Evolutionary conservation across 805 yeast genomes (phyloP).

Genomic region (Cyberlindnera lachancei): DNA sequence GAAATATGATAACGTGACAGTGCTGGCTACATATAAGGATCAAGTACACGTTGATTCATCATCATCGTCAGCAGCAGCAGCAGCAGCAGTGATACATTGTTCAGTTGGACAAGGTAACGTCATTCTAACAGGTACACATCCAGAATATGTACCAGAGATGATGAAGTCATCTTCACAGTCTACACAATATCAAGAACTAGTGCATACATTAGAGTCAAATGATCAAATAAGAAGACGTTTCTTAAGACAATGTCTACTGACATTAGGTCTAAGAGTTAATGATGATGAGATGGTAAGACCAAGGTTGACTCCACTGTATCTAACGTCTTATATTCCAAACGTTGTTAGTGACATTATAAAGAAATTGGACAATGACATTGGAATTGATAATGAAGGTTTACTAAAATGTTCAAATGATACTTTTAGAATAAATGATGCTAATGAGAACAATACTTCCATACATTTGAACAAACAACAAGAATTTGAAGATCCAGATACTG

Average conservation of each 20-base stretch:
- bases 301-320: constrained; percentile 55
- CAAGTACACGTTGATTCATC: constrained; percentile 42
- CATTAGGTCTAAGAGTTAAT: constrained; percentile 66
- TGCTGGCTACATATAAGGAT: constrained; percentile 63
- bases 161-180: constrained; percentile 29
- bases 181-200: constrained; percentile 27
- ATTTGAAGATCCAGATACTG: constrained; percentile 49
- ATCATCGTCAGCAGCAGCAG: constrained; percentile 19
- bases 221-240: constrained; percentile 48
- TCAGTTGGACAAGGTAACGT: constrained; percentile 70
- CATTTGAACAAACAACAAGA: constrained; percentile 24
- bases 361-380: constrained; percentile 25
- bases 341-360: constrained; percentile 23
- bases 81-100: constrained; percentile 70
- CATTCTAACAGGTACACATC: constrained; percentile 79
- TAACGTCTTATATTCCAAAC: constrained; percentile 35
- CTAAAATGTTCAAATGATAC: constrained; percentile 50
- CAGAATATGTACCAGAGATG: constrained; percentile 67
- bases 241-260: constrained; percentile 45
- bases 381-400: constrained; percentile 31
- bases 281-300: constrained; percentile 46
- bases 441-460: constrained; percentile 20
- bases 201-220: constrained; percentile 32
- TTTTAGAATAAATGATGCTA: constrained; percentile 39
- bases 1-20: constrained; percentile 49